These are phyloP conservation scores for Aegilops longissima DNA, from an alignment of 176 grass and related monocot species.

Conservation along the genomic window DNA sequence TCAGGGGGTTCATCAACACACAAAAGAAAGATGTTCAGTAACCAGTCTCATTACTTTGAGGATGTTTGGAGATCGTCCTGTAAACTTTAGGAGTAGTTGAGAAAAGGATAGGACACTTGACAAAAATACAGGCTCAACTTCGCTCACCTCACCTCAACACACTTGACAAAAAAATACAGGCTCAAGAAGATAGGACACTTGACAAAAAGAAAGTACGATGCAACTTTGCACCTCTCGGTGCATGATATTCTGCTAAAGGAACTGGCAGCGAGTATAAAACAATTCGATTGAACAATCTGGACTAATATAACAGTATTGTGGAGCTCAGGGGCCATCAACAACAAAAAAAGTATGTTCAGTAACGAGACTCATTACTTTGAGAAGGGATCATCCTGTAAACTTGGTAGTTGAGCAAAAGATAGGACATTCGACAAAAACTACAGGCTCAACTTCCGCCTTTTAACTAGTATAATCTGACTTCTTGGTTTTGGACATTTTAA, in stretches of 20 bases:
- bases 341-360: neutral
- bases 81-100: neutral
- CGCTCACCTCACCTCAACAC: no score
- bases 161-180: no score
- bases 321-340: neutral
- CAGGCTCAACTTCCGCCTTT: neutral
- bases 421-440: neutral
- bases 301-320: neutral
- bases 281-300: neutral
- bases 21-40: neutral
- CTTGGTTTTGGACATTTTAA: neutral
- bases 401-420: neutral
- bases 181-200: no score
- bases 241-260: slow-evolving; percentile 3
- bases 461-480: neutral
- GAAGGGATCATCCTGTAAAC: no score
- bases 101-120: no score
- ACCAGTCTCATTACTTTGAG: neutral
- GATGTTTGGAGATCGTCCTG: neutral
- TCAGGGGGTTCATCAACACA: neutral
- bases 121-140: no score
- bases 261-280: neutral
- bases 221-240: neutral
- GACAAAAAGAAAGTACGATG: neutral
- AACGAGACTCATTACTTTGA: no score